A percentile compares a stretch with the other conserved stretches of the same genome.
Evolutionary conservation across 2,329 filamentous ascomycete genomes (phyloP).

Genomic region (Leptodontidium sp.): DNA sequence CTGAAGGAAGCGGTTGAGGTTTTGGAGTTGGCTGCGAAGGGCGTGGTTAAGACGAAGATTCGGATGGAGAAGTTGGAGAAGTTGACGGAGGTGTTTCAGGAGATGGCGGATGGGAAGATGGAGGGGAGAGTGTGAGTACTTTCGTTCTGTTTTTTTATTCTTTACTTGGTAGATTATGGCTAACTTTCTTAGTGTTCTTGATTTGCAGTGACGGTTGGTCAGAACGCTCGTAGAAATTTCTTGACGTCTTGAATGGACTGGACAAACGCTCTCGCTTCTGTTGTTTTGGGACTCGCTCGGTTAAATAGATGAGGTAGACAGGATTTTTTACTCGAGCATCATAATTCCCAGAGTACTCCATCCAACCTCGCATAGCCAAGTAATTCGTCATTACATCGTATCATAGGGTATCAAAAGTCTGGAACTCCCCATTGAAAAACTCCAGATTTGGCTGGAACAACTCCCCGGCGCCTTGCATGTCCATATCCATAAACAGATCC

Average conservation of each 20-base stretch:
- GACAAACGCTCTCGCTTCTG: not conserved
- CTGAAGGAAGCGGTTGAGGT: constrained; percentile 56
- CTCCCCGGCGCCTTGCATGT: constrained; percentile 22
- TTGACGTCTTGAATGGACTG: too few relatives aligned
- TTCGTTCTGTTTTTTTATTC: not conserved
- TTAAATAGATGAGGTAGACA: not conserved
- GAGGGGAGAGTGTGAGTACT: constrained; percentile 49
- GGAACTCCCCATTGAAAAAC: constrained; percentile 25
- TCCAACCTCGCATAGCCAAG: not conserved
- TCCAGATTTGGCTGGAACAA: constrained; percentile 28
- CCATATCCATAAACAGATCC: constrained; percentile 32
- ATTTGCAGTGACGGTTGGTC: constrained; percentile 10
- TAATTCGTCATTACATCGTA: not conserved
- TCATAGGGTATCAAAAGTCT: constrained; percentile 10
- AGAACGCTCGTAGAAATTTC: not conserved
- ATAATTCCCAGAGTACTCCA: not conserved
- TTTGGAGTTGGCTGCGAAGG: constrained; percentile 53
- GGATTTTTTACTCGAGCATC: not conserved
- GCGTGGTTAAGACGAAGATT: constrained; percentile 53
- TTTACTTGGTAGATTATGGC: not conserved
- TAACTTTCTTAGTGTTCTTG: constrained; percentile 17
- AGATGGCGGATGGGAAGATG: constrained; percentile 51
- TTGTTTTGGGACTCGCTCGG: not conserved
- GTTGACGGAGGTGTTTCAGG: constrained; percentile 51
- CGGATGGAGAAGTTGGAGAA: constrained; percentile 53